Base-by-base conservation (phyloP, 306 rosid species). In the Rosa chinensis region DNA sequence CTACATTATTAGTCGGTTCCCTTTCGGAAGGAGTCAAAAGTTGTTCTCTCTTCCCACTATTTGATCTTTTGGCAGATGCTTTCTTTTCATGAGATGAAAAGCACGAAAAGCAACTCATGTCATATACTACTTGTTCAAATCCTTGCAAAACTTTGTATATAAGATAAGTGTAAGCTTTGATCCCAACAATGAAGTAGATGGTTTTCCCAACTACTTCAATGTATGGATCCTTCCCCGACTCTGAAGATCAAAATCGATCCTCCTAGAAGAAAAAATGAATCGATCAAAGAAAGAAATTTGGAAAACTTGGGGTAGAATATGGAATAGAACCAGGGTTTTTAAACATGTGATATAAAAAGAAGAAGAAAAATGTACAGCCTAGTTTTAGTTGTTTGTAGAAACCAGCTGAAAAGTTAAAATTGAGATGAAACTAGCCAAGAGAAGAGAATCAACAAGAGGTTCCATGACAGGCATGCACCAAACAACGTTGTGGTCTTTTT, bases 31-130 rank as follows among this genome's bases (percentile, higher is more conserved):
- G 71, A 56, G 78, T 9, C n/a, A 74, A 61, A 35, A 66, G 39
- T 42, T 78, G 84, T 66, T 43, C 59, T 78, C 52, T 88, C 55
- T 79, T 77, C 20, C 73, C 80, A 25, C 82, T 77, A 44, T 73
- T 82, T 66, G 80, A 63, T 70, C 79, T 86, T 80, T 83, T 88
- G 58, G 48, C 10, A 5, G 82, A 10, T 12, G 80, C 32, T 80
- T 87, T 91, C 83, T 87, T 94, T 63, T 84, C 87, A 42, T 83
- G 77, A 74, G 90, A 83, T 7, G 92, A 79, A 85, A 94, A 92
- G 85, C 98, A 94, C 70, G 94, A 73, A 86, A 90, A 92, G 79
- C 97, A 94, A 81, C 93, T 88, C 98, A 94, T 94, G 66, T 80
- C 82, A 83, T 53, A 47, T 25, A 25, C 43, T 37, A 16, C 59